Percentiles rank a stretch among this genome's conserved stretches.
phyloP scores from a whole-genome alignment of 1,284 basidiomycete genomes.

The Coniferiporia sulphurascens region DNA sequence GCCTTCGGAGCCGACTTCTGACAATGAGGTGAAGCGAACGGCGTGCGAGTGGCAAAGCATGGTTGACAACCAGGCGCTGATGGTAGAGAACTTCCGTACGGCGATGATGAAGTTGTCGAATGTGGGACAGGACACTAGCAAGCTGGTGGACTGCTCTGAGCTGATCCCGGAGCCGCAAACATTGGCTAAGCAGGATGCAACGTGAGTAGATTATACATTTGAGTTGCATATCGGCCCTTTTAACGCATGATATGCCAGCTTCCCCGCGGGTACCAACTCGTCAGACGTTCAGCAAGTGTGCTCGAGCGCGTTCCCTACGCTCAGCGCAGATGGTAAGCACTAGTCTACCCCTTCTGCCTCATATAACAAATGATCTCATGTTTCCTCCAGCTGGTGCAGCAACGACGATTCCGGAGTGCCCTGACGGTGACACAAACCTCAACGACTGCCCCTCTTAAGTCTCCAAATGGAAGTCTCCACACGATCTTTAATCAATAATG shows the following conservation, averaged over 20 bases:
- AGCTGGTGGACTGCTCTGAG: slow-evolving; percentile 21
- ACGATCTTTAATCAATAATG: not conserved
- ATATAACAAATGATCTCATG: not conserved
- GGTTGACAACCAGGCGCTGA: slow-evolving; percentile 16
- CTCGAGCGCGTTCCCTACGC: slow-evolving; percentile 10
- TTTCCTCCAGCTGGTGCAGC: not conserved
- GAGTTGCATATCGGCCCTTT: not conserved
- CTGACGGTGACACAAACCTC: not conserved
- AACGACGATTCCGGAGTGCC: slow-evolving; percentile 4
- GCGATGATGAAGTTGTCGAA: slow-evolving; percentile 31
- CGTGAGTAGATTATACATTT: not conserved
- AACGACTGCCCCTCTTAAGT: not conserved
- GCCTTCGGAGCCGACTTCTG: slow-evolving; percentile 13
- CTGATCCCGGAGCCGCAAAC: slow-evolving; percentile 10
- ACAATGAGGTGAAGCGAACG: slow-evolving; percentile 1
- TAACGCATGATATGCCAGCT: not conserved
- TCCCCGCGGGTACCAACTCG: slow-evolving; percentile 11
- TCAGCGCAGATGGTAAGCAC: slow-evolving; percentile 15
- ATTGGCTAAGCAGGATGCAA: not conserved
- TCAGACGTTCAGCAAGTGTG: slow-evolving; percentile 15
- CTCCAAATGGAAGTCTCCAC: not conserved
- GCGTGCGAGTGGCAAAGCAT: slow-evolving; percentile 24
- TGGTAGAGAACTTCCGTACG: slow-evolving; percentile 14
- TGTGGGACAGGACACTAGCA: slow-evolving; percentile 27
- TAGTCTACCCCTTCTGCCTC: not conserved